A percentile compares a stretch with the other conserved stretches of the same genome.
Conservation (phyloP, 805 yeast species). For the Wickerhamomyces bovis region DNA sequence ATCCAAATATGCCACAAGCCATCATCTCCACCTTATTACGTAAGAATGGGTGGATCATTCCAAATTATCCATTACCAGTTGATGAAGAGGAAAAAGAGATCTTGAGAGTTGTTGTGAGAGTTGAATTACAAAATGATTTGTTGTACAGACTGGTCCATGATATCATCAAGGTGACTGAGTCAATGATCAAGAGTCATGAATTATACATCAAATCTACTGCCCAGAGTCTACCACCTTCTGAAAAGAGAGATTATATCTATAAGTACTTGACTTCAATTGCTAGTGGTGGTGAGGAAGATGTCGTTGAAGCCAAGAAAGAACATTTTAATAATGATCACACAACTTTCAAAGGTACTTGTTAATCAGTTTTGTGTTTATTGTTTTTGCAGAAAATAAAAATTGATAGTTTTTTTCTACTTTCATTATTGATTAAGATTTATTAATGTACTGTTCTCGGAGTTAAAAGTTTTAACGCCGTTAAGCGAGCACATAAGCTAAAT, state of each 20-base stretch:
- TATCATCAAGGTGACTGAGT: slow-evolving; percentile 45
- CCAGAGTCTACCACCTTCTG: slow-evolving; percentile 9
- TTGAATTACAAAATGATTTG: slow-evolving; percentile 54
- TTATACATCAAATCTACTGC: slow-evolving; percentile 13
- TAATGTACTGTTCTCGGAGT: too few relatives aligned
- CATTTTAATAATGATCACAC: slow-evolving; percentile 21
- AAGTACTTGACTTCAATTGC: slow-evolving; percentile 49
- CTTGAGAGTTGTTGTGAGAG: slow-evolving; percentile 78
- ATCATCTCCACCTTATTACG: slow-evolving; percentile 68
- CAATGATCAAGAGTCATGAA: slow-evolving; percentile 43
- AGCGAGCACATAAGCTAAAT: too few relatives aligned
- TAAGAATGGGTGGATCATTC: slow-evolving; percentile 79
- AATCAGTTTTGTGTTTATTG: not conserved
- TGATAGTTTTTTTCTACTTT: too few relatives aligned
- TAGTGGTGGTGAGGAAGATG: slow-evolving; percentile 45
- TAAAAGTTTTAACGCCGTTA: too few relatives aligned
- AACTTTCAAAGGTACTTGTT: slow-evolving; percentile 26
- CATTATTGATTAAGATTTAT: too few relatives aligned
- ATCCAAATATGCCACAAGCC: slow-evolving; percentile 81
- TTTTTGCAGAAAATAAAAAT: not conserved
- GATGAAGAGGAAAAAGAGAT: slow-evolving; percentile 56
- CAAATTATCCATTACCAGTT: slow-evolving; percentile 79
- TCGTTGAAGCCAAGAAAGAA: slow-evolving; percentile 11
- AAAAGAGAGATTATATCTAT: slow-evolving; percentile 32
- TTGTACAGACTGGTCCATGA: slow-evolving; percentile 61